A percentile compares a stretch with the other conserved stretches of the same genome.
Evolutionary conservation across 352 stramenopile genomes (phyloP).

Genomic region (Sclerospora graminicola): DNA sequence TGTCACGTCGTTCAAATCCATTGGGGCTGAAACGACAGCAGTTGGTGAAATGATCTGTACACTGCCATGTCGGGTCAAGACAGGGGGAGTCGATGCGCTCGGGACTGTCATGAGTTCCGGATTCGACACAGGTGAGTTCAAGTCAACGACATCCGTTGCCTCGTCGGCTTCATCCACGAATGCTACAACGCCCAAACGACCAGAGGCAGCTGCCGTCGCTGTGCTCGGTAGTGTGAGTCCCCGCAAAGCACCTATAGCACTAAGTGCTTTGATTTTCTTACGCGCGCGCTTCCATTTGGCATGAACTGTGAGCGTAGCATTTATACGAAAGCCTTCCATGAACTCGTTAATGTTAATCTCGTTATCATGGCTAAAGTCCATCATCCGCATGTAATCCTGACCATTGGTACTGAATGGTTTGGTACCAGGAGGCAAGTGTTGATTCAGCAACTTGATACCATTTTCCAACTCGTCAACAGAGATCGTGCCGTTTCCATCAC

Average conservation of each 20-base stretch:
- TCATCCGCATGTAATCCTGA: constrained; percentile 75
- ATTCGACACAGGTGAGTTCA: constrained; percentile 16
- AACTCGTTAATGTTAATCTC: constrained; percentile 89
- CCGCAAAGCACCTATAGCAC: constrained; percentile 52
- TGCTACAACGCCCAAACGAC: constrained; percentile 4
- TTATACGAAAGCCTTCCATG: constrained; percentile 83
- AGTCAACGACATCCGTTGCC: not conserved
- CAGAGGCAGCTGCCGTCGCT: constrained; percentile 17
- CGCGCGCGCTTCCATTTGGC: constrained; percentile 80
- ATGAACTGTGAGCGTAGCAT: constrained; percentile 75
- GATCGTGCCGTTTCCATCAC: constrained; percentile 75
- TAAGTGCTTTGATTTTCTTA: constrained; percentile 85
- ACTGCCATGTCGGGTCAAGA: constrained; percentile 54
- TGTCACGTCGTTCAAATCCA: too few relatives aligned
- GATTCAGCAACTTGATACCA: constrained; percentile 72
- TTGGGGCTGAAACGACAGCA: too few relatives aligned
- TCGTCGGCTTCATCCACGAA: constrained; percentile 12
- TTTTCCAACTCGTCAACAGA: constrained; percentile 73
- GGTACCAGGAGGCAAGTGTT: constrained; percentile 52
- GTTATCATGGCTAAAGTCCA: constrained; percentile 80
- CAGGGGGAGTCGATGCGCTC: constrained; percentile 21
- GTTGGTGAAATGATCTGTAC: constrained; percentile 44
- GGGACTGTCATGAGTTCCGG: constrained; percentile 24
- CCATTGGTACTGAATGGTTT: constrained; percentile 64
- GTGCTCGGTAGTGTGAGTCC: constrained; percentile 22